Conservation (phyloP, 352 stramenopile genomes). For the Phytophthora aleatoria region DNA sequence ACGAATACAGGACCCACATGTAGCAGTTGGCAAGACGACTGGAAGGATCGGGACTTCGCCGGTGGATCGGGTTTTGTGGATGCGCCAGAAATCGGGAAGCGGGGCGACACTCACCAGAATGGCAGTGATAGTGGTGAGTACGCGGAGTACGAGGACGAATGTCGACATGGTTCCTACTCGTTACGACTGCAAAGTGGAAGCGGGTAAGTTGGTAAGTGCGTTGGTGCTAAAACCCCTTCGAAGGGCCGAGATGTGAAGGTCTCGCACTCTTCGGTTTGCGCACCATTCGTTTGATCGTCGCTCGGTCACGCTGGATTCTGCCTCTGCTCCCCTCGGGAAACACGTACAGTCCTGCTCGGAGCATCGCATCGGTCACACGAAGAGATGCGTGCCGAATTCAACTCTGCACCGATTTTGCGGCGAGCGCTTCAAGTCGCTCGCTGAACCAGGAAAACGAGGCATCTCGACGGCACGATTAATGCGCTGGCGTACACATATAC, state of each 20-base stretch:
- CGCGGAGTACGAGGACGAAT: slow-evolving; percentile 26
- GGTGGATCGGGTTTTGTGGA: slow-evolving; percentile 23
- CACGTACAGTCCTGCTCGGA: neutral
- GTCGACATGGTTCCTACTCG: slow-evolving; percentile 15
- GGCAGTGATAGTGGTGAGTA: slow-evolving; percentile 27
- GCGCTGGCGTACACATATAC: neutral
- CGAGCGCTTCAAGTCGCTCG: slow-evolving; percentile 4
- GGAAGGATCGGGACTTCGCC: slow-evolving; percentile 35
- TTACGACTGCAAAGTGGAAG: slow-evolving; percentile 1
- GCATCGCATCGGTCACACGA: neutral
- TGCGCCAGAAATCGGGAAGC: slow-evolving; percentile 28
- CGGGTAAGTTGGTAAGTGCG: slow-evolving; percentile 15
- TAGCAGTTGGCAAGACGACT: slow-evolving; percentile 30
- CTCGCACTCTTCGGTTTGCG: slow-evolving; percentile 4
- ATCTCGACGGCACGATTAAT: slow-evolving; percentile 1
- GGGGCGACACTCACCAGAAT: slow-evolving; percentile 23
- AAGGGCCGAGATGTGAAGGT: neutral
- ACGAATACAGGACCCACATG: slow-evolving; percentile 36
- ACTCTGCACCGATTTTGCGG: slow-evolving; percentile 10
- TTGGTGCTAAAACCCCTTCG: slow-evolving; percentile 1
- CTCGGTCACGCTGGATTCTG: neutral
- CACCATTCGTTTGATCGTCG: slow-evolving; percentile 16
- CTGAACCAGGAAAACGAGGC: neutral
- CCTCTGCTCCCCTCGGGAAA: slow-evolving; percentile 9
- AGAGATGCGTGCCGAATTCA: slow-evolving; percentile 11